These are phyloP conservation scores for Leishmania tropica DNA, from an alignment of 208 protist genomes.

Conservation along the genomic window DNA sequence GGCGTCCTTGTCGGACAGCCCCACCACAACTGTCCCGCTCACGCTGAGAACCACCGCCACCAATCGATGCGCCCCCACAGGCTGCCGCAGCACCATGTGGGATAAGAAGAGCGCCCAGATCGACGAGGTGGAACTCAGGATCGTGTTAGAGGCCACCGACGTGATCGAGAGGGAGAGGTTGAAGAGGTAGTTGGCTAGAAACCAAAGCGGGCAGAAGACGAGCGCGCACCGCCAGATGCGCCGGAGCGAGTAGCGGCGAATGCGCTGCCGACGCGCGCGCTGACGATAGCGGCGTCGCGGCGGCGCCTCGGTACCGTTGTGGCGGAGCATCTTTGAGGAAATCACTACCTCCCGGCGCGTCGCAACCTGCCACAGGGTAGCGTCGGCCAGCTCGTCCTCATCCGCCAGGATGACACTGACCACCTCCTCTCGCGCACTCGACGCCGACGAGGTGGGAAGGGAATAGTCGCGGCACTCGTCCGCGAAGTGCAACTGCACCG, in stretches of 20 bases:
- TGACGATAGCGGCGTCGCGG: constrained; percentile 16
- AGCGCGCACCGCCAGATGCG: constrained; percentile 74
- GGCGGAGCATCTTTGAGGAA: constrained; percentile 15
- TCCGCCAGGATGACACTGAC: constrained; percentile 34
- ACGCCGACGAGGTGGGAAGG: constrained; percentile 28
- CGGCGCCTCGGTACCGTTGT: background rate
- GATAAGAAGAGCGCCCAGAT: constrained; percentile 89
- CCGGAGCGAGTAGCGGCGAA: constrained; percentile 66
- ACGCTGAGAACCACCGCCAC: constrained; percentile 70
- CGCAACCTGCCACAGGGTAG: constrained; percentile 4
- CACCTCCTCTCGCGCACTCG: constrained; percentile 35
- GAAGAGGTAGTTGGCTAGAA: constrained; percentile 91
- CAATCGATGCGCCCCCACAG: constrained; percentile 47
- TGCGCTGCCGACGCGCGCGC: constrained; percentile 42
- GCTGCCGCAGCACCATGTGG: constrained; percentile 69
- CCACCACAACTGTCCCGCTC: constrained; percentile 69
- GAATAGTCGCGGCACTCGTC: constrained; percentile 38
- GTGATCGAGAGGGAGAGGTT: constrained; percentile 88
- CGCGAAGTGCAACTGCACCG: constrained; percentile 14
- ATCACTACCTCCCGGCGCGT: constrained; percentile 8
- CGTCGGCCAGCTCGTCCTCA: constrained; percentile 11
- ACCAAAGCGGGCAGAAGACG: constrained; percentile 90
- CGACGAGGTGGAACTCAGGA: constrained; percentile 85
- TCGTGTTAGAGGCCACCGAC: constrained; percentile 89
- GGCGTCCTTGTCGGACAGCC: constrained; percentile 51